Base-by-base conservation (phyloP, 768 basidiomycete genomes). In the Tubosaeta sp. region DNA sequence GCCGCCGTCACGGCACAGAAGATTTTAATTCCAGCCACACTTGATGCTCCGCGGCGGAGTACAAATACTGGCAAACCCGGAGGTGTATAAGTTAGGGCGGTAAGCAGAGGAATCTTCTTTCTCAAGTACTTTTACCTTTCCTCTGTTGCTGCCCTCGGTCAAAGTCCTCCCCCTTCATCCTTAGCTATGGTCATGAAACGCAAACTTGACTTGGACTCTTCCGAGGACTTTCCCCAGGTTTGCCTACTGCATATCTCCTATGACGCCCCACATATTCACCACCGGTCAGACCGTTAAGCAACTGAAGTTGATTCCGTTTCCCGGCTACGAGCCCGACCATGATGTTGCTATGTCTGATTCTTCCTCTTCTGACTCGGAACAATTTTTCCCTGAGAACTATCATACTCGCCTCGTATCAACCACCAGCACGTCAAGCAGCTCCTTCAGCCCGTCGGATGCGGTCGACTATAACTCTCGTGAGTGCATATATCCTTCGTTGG, bases 241-340 rank as follows among this genome's bases (percentile, higher is more conserved):
- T 3, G 59, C 21, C 59, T 56, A 34, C 57, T 49, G 57, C 46
- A 32, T 18, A 39, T 62, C 51, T 57, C 38, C 53, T 34, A 24
- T 36, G 1, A 3, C 63, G 49, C 55, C 51, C 51, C 53, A 30
- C 49, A 59, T 60, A 58, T 54, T 55, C 34, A 56, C 46, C 22
- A 10, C 25, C 39, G 30, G 47, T 29, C 58, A 84, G 81, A 75
- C 74, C 54, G 71, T 74, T 29, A 89, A 91, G 67, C 86, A 89
- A 64, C 55, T 86, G 21, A 89, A 85, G 73, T 75, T 87, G 52
- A 73, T 89, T 50, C 84, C 86, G 40, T 90, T 89, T 67, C 88
- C 86, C 49, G 79, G 84, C 60, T 75, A 74, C 52, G 77, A 80
- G 53, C 64, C 70, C 54, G 84, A 88, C 66, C 68, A 72, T 60